Evolutionary conservation across 306 rosid species (phyloP).

Genomic region (Lablab purpureus): DNA sequence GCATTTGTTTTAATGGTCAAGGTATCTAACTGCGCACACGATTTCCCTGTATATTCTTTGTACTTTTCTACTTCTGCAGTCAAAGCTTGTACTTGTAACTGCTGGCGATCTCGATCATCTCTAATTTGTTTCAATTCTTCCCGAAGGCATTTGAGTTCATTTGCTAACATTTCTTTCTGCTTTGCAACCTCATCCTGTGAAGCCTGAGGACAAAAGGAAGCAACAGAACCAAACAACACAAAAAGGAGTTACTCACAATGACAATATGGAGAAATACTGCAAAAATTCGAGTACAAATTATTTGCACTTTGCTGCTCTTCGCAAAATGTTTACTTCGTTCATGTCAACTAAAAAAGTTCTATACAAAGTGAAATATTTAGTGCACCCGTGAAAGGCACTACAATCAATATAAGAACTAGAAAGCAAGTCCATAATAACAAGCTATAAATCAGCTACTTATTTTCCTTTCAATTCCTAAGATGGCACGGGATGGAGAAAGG

Average conservation of each 20-base stretch:
- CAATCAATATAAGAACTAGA: neutral
- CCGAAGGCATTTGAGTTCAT: constrained; percentile 73
- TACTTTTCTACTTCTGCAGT: constrained; percentile 64
- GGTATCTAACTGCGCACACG: constrained; percentile 64
- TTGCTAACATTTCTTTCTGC: constrained; percentile 64
- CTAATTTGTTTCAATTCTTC: constrained; percentile 82
- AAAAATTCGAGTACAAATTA: neutral
- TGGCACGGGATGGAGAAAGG: neutral
- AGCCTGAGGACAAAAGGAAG: constrained; percentile 55
- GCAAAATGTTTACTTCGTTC: neutral
- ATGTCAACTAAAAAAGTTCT: neutral
- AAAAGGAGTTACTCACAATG: neutral
- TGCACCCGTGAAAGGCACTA: neutral
- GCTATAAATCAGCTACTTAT: neutral
- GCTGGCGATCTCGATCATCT: constrained; percentile 80
- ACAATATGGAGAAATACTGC: neutral
- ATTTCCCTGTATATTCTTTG: constrained; percentile 57
- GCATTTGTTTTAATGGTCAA: constrained; percentile 65
- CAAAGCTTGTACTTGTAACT: constrained; percentile 61
- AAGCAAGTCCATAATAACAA: neutral
- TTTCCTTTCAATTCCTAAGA: neutral
- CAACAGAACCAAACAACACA: constrained; percentile 10
- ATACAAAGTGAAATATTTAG: neutral
- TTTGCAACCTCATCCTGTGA: constrained; percentile 73
- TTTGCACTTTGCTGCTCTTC: constrained; percentile 22